phyloP scores from a whole-genome alignment of 2,329 filamentous ascomycete species.

The Penicillium sp. region DNA sequence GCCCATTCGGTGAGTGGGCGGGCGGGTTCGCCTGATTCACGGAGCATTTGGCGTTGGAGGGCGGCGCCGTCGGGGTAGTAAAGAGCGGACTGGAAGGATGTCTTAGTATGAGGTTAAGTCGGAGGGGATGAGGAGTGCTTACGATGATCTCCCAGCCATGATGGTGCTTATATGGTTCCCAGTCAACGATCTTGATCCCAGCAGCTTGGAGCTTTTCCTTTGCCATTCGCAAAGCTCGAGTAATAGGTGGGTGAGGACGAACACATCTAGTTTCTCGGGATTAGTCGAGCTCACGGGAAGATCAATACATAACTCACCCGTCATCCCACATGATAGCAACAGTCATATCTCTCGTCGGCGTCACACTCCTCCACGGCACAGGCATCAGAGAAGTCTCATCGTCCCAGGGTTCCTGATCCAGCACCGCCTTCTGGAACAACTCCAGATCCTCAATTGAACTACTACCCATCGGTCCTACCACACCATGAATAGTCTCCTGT shows the following conservation, averaged over 20 bases:
- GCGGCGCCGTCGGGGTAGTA: slow-evolving; percentile 57
- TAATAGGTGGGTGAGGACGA: slow-evolving; percentile 64
- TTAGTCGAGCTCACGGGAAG: not conserved
- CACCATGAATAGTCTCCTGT: slow-evolving; percentile 48
- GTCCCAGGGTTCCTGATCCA: slow-evolving; percentile 52
- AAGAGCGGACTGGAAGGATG: slow-evolving; percentile 44
- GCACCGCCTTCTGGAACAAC: slow-evolving; percentile 47
- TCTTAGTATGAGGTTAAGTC: slow-evolving; percentile 14
- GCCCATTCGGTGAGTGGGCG: slow-evolving; percentile 53
- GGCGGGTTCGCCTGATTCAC: slow-evolving; percentile 51
- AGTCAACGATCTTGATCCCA: slow-evolving; percentile 51
- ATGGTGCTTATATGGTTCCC: slow-evolving; percentile 44
- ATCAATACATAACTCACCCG: slow-evolving; percentile 41
- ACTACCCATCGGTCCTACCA: slow-evolving; percentile 39
- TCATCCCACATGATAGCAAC: slow-evolving; percentile 71
- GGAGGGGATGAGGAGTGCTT: slow-evolving; percentile 12
- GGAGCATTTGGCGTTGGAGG: slow-evolving; percentile 41
- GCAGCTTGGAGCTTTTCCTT: slow-evolving; percentile 47
- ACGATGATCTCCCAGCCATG: slow-evolving; percentile 46
- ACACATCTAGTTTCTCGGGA: slow-evolving; percentile 53
- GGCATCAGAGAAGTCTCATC: slow-evolving; percentile 49
- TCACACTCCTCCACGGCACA: slow-evolving; percentile 48
- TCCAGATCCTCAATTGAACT: slow-evolving; percentile 42
- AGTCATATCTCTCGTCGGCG: slow-evolving; percentile 34
- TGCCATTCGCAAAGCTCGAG: slow-evolving; percentile 26